Evolutionary conservation across 306 rosid genomes (phyloP).

Genomic region (Betula pendula): DNA sequence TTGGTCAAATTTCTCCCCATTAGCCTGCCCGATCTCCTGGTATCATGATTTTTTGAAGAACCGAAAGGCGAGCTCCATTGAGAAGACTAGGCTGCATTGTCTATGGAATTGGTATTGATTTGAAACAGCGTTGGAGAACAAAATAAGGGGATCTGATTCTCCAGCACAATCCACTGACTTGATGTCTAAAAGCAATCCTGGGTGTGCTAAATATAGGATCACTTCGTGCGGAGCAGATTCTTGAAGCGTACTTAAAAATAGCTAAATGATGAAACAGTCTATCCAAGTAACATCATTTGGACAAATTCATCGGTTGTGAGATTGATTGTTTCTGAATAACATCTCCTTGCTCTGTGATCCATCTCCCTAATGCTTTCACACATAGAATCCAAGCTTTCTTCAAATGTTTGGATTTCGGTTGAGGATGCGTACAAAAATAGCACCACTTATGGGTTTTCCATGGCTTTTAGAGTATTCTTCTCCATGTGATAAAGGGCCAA

Average conservation of each 20-base stretch:
- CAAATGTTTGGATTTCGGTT: constrained; percentile 44
- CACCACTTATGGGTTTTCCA: constrained; percentile 51
- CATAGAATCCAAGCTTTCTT: constrained; percentile 36
- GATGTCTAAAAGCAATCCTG: constrained; percentile 31
- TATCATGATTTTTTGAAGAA: constrained; percentile 41
- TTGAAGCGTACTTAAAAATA: constrained; percentile 40
- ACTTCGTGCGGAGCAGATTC: constrained; percentile 40
- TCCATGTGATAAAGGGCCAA: constrained; percentile 54
- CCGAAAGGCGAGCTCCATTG: constrained; percentile 41
- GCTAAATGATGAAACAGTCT: constrained; percentile 63
- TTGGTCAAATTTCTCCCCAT: constrained; percentile 34
- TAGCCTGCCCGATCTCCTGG: constrained; percentile 36
- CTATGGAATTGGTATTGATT: constrained; percentile 43
- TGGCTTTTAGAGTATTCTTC: not conserved
- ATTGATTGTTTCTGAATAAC: constrained; percentile 26
- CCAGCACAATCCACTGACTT: constrained; percentile 44
- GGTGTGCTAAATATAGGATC: constrained; percentile 45
- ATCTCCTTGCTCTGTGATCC: constrained; percentile 45
- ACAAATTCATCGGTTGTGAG: constrained; percentile 29
- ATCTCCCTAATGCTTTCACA: constrained; percentile 36
- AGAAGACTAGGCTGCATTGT: constrained; percentile 32
- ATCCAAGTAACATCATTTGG: constrained; percentile 53
- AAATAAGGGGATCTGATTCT: constrained; percentile 62
- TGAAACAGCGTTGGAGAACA: constrained; percentile 42
- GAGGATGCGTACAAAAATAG: constrained; percentile 48